phyloP scores from a whole-genome alignment of 2,329 filamentous ascomycete species.

The Ophiostoma triangulosporum region DNA sequence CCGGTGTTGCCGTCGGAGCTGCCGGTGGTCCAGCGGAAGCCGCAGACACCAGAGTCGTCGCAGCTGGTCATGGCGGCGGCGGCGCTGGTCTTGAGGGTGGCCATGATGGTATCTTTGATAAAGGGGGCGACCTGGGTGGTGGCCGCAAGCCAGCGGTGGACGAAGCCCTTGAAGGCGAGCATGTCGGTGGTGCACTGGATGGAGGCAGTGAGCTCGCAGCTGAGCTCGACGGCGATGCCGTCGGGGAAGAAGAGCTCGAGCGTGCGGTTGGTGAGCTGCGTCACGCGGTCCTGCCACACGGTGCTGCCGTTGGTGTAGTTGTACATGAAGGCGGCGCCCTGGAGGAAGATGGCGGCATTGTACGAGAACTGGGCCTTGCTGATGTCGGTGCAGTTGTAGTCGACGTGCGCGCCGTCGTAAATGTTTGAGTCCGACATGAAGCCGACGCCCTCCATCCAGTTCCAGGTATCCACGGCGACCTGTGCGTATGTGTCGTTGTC shows the following conservation, averaged over 20 bases:
- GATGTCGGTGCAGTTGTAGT: slow-evolving; percentile 42
- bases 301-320: slow-evolving; percentile 33
- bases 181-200: slow-evolving; percentile 56
- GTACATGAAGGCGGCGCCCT: slow-evolving; percentile 16
- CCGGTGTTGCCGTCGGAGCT: slow-evolving; percentile 28
- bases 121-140: slow-evolving; percentile 50
- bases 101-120: slow-evolving; percentile 38
- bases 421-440: slow-evolving; percentile 47
- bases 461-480: slow-evolving; percentile 63
- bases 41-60: slow-evolving; percentile 42
- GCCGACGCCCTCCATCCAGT: slow-evolving; percentile 47
- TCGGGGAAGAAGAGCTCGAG: slow-evolving; percentile 41
- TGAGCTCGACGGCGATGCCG: slow-evolving; percentile 49
- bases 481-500: slow-evolving; percentile 62
- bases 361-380: slow-evolving; percentile 17
- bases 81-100: slow-evolving; percentile 43
- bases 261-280: slow-evolving; percentile 39
- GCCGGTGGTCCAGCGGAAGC: slow-evolving; percentile 45
- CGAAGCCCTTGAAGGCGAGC: slow-evolving; percentile 57
- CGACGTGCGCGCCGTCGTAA: slow-evolving; percentile 47
- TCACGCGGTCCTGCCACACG: slow-evolving; percentile 40
- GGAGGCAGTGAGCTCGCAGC: slow-evolving; percentile 41
- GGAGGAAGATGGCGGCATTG: slow-evolving; percentile 13
- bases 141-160: slow-evolving; percentile 52
- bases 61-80: slow-evolving; percentile 47